Conservation (phyloP, 345 rosid species). For the Moricandia arvensis region DNA sequence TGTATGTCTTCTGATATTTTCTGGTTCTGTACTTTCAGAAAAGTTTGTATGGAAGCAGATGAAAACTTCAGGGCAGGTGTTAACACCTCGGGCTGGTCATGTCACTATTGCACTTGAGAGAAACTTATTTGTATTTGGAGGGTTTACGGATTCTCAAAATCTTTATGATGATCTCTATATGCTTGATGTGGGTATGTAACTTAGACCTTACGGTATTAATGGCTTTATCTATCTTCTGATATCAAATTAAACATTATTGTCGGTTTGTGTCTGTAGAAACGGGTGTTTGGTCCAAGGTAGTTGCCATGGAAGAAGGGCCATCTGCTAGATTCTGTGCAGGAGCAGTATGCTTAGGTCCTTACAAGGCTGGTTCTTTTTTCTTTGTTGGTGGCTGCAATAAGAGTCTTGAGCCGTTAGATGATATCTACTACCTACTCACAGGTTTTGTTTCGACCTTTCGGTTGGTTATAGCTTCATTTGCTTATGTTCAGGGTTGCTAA, state of each 20-base stretch:
- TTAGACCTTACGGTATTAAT: background rate
- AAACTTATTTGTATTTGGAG: slow-evolving; percentile 88
- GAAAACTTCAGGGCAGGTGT: slow-evolving; percentile 59
- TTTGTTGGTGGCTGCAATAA: slow-evolving; percentile 91
- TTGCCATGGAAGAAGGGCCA: slow-evolving; percentile 68
- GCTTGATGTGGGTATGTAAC: slow-evolving; percentile 82
- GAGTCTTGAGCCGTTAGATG: slow-evolving; percentile 89
- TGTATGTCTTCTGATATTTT: slow-evolving; percentile 20
- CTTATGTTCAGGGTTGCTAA: slow-evolving; percentile 15
- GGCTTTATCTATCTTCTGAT: background rate
- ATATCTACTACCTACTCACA: slow-evolving; percentile 78
- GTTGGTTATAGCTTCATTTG: too few relatives aligned
- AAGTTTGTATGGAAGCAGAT: slow-evolving; percentile 81
- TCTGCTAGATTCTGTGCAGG: slow-evolving; percentile 87
- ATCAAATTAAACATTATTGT: background rate
- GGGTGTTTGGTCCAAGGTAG: slow-evolving; percentile 75
- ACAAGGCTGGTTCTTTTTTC: slow-evolving; percentile 61
- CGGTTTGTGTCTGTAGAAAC: slow-evolving; percentile 49
- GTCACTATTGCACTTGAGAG: slow-evolving; percentile 74
- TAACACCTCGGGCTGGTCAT: slow-evolving; percentile 96
- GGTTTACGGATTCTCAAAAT: slow-evolving; percentile 80
- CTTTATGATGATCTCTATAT: slow-evolving; percentile 71
- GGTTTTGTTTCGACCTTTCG: slow-evolving; percentile 43
- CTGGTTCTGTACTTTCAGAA: slow-evolving; percentile 45
- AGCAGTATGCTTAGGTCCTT: slow-evolving; percentile 82